Evolutionary conservation across 1,284 basidiomycete species (phyloP), one percentile per base, ranked within the genome.

Genomic region (Caloboletus firmus): DNA sequence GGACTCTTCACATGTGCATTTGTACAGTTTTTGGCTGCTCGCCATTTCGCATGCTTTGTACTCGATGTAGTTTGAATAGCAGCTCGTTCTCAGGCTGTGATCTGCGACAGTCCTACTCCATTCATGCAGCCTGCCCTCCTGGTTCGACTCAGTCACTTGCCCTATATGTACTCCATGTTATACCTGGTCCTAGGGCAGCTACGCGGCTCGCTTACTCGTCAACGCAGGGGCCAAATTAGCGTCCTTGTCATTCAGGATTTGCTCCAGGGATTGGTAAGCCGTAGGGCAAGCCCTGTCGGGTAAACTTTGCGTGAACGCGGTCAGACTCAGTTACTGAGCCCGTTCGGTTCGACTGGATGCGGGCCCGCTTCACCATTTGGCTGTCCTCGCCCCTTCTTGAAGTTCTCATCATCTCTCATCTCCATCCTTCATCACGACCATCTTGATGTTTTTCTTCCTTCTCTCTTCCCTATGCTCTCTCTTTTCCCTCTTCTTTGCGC

Each of bases 141-240:
- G 8, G 24, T 42, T 24, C n/a, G 26, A 10, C 17, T 24, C 10
- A n/a, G 40, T 34, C 45, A 22, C 20, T n/a, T n/a, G n/a, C n/a
- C n/a, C n/a, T n/a, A n/a, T n/a, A n/a, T n/a, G n/a, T n/a, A n/a
- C n/a, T n/a, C n/a, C n/a, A n/a, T n/a, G n/a, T n/a, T n/a, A n/a
- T n/a, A n/a, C n/a, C n/a, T n/a, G n/a, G n/a, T n/a, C n/a, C n/a
- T n/a, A n/a, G n/a, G n/a, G n/a, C n/a, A n/a, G n/a, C n/a, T n/a
- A n/a, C n/a, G n/a, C 3, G 8, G 10, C 11, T 39, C 42, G 46
- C 22, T 5, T 37, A 6, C 46, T 45, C 48, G 74, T 67, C 17
- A 83, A 65, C 12, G 75, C 72, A 44, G 72, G 63, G 46, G 78
- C 77, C 24, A 82, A 80, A 65, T 83, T 80, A 22, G 80, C 74